Base-by-base conservation (phyloP, 1,139 yeast species). In the Arxiozyma telluris region DNA sequence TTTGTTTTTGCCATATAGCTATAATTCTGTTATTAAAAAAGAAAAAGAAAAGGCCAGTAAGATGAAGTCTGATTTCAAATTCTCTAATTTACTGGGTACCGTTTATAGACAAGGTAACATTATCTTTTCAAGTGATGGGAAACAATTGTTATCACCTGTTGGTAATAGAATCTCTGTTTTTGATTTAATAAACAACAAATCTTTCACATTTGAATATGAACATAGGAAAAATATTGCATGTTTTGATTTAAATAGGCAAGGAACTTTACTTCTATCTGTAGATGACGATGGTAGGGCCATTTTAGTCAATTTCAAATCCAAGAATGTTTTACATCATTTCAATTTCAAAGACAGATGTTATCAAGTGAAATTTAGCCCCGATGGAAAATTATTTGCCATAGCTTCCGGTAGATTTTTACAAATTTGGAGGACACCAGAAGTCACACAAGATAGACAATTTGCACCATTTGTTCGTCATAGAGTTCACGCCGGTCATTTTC, bases 231-330 rank as follows among this genome's bases (percentile, higher is more conserved):
- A 89, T 64, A 80, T 94, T 50, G 76, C 83, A 17, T 73, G 91
- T 53, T 78, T 94, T 52, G 96, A 96, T 41, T 71, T 93, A 58
- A 93, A 91, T 65, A 81, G 79, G 50, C 96, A 88, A 62, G 88
- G 84, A 18, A 86, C 96, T 0, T 76, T 94, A 50, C 69, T 93
- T 63, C 67, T 93, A n/a, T 81, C 96, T 2, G 89, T 93, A 1
- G 98, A 94, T 66, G 84, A 78, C 53, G 96, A 90, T 63, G 99
- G 99, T 0, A 77, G 97, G 61, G 98, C 96, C 23, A 89, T 93
- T 50, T 76, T 93, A 57, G 96, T 88, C 41, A 93, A 94, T 68
- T 90, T 84, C 67, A 77, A 79, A 44, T 79, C 96, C 43, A 78
- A 96, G 60, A 85, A 89, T 0, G 98, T 91, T n/a, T 75, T 93